phyloP scores from a whole-genome alignment of 169 alveolate species.

The Plasmodium billcollinsi region DNA sequence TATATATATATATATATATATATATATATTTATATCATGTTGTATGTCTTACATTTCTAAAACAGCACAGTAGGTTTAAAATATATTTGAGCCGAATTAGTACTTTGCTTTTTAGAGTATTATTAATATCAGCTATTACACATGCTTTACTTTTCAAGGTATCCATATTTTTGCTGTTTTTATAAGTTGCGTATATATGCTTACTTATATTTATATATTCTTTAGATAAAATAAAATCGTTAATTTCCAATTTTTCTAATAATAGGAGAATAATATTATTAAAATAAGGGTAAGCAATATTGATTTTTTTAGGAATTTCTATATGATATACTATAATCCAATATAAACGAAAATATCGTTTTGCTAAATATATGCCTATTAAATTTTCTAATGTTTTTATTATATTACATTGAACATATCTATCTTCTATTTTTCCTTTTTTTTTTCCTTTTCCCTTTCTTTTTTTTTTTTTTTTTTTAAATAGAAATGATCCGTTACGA shows the following conservation, averaged over 20 bases:
- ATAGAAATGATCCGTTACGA: slow-evolving; percentile 41
- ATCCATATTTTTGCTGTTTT: slow-evolving; percentile 42
- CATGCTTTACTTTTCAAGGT: slow-evolving; percentile 27
- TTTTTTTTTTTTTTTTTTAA: slow-evolving; percentile 47
- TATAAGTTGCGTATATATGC: slow-evolving; percentile 29
- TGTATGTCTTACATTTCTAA: slow-evolving; percentile 43
- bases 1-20: slow-evolving; percentile 10
- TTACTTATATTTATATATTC: slow-evolving; percentile 64
- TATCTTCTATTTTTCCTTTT: slow-evolving; percentile 39
- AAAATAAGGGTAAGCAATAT: slow-evolving; percentile 55
- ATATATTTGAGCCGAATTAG: slow-evolving; percentile 50
- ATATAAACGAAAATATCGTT: slow-evolving; percentile 68
- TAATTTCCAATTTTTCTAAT: slow-evolving; percentile 67
- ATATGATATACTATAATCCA: slow-evolving; percentile 71
- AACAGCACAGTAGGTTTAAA: slow-evolving; percentile 48
- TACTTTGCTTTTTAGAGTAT: slow-evolving; percentile 14
- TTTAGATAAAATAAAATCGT: slow-evolving; percentile 50
- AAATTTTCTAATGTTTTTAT: slow-evolving; percentile 60
- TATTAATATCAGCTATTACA: slow-evolving; percentile 20
- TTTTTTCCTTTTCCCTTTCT: slow-evolving; percentile 33
- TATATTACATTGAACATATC: slow-evolving; percentile 45
- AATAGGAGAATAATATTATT: slow-evolving; percentile 61
- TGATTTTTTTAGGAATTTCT: slow-evolving; percentile 65
- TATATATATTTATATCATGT: neutral
- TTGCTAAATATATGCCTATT: slow-evolving; percentile 56